A percentile compares a stretch with the other conserved stretches of the same genome.
phyloP scores from a whole-genome alignment of 2,329 filamentous ascomycete species.

The Aureobasidium sp. region DNA sequence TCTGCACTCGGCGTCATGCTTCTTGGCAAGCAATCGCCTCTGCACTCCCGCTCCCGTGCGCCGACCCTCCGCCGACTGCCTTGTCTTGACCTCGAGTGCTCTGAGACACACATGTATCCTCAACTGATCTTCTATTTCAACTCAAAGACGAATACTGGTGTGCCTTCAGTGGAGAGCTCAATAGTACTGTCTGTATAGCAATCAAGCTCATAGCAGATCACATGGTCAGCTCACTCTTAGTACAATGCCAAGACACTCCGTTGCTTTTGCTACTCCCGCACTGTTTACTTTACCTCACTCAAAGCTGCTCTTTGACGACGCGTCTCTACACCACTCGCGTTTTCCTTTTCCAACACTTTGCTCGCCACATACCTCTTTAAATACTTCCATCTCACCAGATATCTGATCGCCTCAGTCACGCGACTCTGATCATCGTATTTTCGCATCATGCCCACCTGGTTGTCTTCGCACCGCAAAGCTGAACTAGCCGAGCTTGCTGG shows the following conservation, averaged over 20 bases:
- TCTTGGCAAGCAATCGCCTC: neutral
- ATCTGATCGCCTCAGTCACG: constrained; percentile 40
- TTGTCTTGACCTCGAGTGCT: neutral
- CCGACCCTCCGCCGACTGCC: neutral
- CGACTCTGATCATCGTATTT: constrained; percentile 32
- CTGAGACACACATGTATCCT: neutral
- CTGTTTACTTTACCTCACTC: too few relatives aligned
- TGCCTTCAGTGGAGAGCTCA: neutral
- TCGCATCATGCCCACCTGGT: constrained; percentile 61
- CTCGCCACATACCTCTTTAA: neutral
- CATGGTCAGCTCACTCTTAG: neutral
- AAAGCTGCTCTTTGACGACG: neutral
- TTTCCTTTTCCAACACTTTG: neutral
- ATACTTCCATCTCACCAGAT: neutral
- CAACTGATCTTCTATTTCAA: neutral
- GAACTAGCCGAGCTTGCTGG: constrained; percentile 70
- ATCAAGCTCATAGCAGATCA: neutral
- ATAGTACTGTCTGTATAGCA: neutral
- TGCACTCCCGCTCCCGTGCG: neutral
- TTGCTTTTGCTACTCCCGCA: too few relatives aligned
- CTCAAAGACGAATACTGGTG: neutral
- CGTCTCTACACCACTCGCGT: neutral
- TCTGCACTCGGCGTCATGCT: constrained; percentile 6
- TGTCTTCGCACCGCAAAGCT: constrained; percentile 73
- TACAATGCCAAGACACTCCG: neutral